Evolutionary conservation across 2,329 filamentous ascomycete genomes (phyloP).

Genomic region (Dothideomycetes sp.): DNA sequence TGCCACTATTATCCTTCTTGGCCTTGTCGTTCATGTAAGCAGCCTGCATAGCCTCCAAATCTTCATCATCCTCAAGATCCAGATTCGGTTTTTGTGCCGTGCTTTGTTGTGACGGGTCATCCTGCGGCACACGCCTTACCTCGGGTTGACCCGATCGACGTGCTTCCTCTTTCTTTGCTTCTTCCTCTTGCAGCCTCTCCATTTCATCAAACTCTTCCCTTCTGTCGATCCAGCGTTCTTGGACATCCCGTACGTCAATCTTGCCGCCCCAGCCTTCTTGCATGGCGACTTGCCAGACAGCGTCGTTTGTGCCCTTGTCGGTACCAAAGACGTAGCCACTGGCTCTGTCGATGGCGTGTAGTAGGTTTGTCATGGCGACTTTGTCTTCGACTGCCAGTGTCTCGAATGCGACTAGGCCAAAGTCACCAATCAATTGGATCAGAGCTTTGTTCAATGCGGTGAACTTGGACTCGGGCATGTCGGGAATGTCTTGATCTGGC

Average conservation of each 20-base stretch:
- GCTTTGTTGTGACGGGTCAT: background rate
- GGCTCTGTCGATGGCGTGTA: slow-evolving; percentile 83
- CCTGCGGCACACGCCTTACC: slow-evolving; percentile 5
- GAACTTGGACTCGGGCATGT: slow-evolving; percentile 53
- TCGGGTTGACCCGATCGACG: slow-evolving; percentile 16
- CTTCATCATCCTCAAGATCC: slow-evolving; percentile 25
- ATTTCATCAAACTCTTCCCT: slow-evolving; percentile 79
- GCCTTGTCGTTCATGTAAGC: slow-evolving; percentile 23
- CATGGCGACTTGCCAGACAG: slow-evolving; percentile 95
- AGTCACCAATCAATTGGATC: slow-evolving; percentile 77
- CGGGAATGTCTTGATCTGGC: slow-evolving; percentile 34
- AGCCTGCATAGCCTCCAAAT: slow-evolving; percentile 31
- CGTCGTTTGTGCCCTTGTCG: slow-evolving; percentile 79
- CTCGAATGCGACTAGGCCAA: slow-evolving; percentile 83
- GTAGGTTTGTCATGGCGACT: slow-evolving; percentile 86
- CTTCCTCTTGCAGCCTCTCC: slow-evolving; percentile 67
- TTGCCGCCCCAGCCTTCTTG: slow-evolving; percentile 54
- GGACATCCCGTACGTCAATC: slow-evolving; percentile 79
- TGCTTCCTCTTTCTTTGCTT: slow-evolving; percentile 42
- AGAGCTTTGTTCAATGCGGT: slow-evolving; percentile 77
- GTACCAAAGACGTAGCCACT: slow-evolving; percentile 83
- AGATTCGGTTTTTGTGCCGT: background rate
- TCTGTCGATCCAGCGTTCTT: slow-evolving; percentile 89
- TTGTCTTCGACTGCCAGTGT: slow-evolving; percentile 95
- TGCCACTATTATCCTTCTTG: slow-evolving; percentile 46